phyloP scores from a whole-genome alignment of 2,329 filamentous ascomycete genomes.

The Xylariomycetidae sp. region DNA sequence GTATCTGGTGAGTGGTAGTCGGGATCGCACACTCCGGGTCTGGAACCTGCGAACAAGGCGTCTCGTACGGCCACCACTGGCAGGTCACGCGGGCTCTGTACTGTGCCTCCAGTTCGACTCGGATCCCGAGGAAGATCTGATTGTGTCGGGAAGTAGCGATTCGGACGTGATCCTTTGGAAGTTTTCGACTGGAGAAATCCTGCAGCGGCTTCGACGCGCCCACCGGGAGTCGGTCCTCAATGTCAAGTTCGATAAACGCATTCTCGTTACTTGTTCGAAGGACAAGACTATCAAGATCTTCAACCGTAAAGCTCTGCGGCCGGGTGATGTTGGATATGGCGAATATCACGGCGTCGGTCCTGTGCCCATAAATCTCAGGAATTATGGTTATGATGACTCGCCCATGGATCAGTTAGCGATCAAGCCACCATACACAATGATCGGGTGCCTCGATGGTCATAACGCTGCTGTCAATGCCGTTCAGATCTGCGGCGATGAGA shows the following conservation, averaged over 20 bases:
- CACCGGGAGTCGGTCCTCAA: constrained; percentile 92
- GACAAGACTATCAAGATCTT: constrained; percentile 97
- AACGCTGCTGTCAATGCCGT: constrained; percentile 93
- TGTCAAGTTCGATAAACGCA: constrained; percentile 84
- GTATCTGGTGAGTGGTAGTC: constrained; percentile 87
- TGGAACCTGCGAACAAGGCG: constrained; percentile 85
- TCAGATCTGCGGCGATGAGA: constrained; percentile 77
- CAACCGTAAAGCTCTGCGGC: constrained; percentile 67
- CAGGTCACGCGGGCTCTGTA: constrained; percentile 79
- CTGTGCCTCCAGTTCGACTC: constrained; percentile 94
- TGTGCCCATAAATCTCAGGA: constrained; percentile 46
- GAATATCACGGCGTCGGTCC: constrained; percentile 44
- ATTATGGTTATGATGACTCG: constrained; percentile 48
- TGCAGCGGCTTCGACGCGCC: constrained; percentile 71
- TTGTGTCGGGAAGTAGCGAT: constrained; percentile 95
- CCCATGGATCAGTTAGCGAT: constrained; percentile 44
- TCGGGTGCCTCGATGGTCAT: constrained; percentile 79
- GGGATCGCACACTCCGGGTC: constrained; percentile 80
- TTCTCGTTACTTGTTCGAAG: constrained; percentile 94
- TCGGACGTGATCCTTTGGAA: constrained; percentile 86
- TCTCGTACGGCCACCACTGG: constrained; percentile 68
- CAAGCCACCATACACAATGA: constrained; percentile 65
- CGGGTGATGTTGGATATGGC: constrained; percentile 55
- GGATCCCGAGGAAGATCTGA: constrained; percentile 77
- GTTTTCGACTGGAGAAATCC: constrained; percentile 81